Conservation (phyloP, 352 stramenopile genomes). For the Phytophthora foliorum region DNA sequence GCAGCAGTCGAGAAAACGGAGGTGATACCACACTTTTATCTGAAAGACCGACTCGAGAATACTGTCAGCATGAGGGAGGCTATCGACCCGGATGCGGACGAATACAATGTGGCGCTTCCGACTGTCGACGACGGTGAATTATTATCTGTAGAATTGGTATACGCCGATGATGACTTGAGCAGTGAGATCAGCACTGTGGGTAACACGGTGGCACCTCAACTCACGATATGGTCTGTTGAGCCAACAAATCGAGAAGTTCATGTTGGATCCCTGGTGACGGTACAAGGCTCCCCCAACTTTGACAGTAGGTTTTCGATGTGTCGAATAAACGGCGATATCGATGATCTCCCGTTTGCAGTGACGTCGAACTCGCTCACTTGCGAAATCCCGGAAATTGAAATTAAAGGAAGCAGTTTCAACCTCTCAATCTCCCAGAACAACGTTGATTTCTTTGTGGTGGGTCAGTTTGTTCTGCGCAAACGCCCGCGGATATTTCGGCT, state of each 20-base stretch:
- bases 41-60: conserved; percentile 34
- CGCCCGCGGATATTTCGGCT: conserved; percentile 39
- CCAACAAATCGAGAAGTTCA: conserved; percentile 35
- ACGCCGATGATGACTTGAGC: not conserved
- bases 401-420: not conserved
- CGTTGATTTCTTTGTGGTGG: conserved; percentile 29
- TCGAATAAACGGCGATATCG: conserved; percentile 22
- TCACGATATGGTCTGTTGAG: conserved; percentile 34
- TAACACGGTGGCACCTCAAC: conserved; percentile 13
- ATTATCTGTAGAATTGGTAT: conserved; percentile 30
- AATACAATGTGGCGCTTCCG: conserved; percentile 42
- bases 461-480: conserved; percentile 15
- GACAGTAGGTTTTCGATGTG: conserved; percentile 23
- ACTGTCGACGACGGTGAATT: conserved; percentile 22
- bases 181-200: conserved; percentile 14
- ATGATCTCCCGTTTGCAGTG: conserved; percentile 23
- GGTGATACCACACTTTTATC: conserved; percentile 34
- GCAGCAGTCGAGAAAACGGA: not conserved
- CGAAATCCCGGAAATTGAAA: conserved; percentile 25
- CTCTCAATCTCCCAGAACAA: conserved; percentile 41
- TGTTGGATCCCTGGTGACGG: conserved; percentile 29
- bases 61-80: conserved; percentile 22
- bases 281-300: conserved; percentile 35
- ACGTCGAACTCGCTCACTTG: conserved; percentile 34
- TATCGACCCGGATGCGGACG: conserved; percentile 43